phyloP scores from a whole-genome alignment of 495 filamentous ascomycete species.

The Xylaria intraflava region DNA sequence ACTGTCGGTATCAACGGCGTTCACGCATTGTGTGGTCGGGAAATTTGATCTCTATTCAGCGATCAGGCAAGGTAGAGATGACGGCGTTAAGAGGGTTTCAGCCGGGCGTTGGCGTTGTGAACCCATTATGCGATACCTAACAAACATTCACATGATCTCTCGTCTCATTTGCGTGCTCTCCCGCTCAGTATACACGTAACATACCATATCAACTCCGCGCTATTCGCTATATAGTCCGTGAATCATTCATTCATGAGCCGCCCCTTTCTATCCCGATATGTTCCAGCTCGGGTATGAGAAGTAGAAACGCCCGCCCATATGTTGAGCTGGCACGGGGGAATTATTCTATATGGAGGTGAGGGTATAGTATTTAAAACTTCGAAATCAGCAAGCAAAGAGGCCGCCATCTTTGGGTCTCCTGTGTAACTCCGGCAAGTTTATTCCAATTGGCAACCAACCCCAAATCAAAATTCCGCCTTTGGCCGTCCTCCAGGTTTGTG shows the following conservation, averaged over 20 bases:
- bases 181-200: background rate
- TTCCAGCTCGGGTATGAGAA: background rate
- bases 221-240: background rate
- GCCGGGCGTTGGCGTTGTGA: background rate
- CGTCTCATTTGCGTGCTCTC: background rate
- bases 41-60: conserved; percentile 8
- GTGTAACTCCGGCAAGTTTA: background rate
- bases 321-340: background rate
- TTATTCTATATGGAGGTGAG: background rate
- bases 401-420: background rate
- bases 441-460: background rate
- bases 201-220: background rate
- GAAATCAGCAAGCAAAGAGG: background rate
- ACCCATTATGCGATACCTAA: background rate
- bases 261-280: background rate
- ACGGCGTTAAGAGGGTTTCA: conserved; percentile 6
- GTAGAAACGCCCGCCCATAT: background rate
- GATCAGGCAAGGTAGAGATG: conserved; percentile 1
- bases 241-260: background rate
- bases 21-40: conserved; percentile 2
- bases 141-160: background rate
- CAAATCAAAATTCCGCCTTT: background rate
- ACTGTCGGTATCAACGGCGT: conserved; percentile 2
- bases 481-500: background rate
- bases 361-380: background rate